Evolutionary conservation across 306 rosid genomes (phyloP).

Genomic region (Vicia villosa): DNA sequence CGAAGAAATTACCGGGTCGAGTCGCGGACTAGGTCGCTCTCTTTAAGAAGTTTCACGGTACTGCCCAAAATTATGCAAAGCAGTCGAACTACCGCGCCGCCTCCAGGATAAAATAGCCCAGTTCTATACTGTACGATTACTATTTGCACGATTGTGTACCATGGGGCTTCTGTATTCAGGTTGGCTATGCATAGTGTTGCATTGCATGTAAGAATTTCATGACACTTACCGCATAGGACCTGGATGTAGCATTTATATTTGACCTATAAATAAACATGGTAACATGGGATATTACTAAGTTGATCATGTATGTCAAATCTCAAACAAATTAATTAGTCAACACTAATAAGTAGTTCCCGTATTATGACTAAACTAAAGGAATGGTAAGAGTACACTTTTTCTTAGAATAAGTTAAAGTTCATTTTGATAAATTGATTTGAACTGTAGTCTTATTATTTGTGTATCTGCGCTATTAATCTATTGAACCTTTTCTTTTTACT

Average conservation of each 20-base stretch:
- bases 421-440: slow-evolving; percentile 18
- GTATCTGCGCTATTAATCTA: no score
- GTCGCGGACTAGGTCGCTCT: no score
- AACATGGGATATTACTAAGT: slow-evolving; percentile 18
- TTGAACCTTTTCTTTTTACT: slow-evolving; percentile 35
- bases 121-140: no score
- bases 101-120: no score
- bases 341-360: neutral
- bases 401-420: slow-evolving; percentile 3
- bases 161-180: slow-evolving; percentile 99
- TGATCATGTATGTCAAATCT: slow-evolving; percentile 7
- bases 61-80: no score
- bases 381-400: slow-evolving; percentile 14
- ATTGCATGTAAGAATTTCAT: slow-evolving; percentile 7
- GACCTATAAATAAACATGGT: neutral
- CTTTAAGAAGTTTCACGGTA: no score
- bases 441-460: slow-evolving; percentile 11
- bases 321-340: neutral
- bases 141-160: slow-evolving; percentile 69
- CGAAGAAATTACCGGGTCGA: no score
- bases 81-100: no score
- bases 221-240: slow-evolving; percentile 25
- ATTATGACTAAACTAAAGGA: neutral
- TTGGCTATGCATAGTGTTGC: slow-evolving; percentile 40
- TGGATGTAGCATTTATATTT: slow-evolving; percentile 10